These are phyloP conservation scores for Coniochaeta pulveracea DNA, from an alignment of 2,329 filamentous ascomycete species.

Conservation along the genomic window DNA sequence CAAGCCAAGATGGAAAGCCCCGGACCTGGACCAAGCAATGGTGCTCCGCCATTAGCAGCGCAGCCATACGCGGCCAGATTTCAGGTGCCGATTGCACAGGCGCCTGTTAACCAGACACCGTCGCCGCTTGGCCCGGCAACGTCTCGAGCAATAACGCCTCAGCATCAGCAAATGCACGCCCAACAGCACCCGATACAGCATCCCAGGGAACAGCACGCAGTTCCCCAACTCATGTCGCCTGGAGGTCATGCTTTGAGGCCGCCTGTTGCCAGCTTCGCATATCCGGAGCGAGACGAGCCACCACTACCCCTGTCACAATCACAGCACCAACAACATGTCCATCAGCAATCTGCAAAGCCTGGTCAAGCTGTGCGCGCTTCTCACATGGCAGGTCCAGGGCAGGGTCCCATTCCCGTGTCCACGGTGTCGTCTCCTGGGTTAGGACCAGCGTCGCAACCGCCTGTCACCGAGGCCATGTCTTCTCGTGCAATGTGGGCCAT, in stretches of 20 bases:
- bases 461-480: slow-evolving; percentile 18
- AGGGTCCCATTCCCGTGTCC: too few species aligned
- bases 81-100: slow-evolving; percentile 22
- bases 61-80: slow-evolving; percentile 14
- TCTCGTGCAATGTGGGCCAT: slow-evolving; percentile 10
- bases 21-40: slow-evolving; percentile 9
- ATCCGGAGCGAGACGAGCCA: slow-evolving; percentile 31
- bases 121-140: slow-evolving; percentile 11
- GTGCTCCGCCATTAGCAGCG: slow-evolving; percentile 12
- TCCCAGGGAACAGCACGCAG: slow-evolving; percentile 15
- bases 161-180: slow-evolving; percentile 11
- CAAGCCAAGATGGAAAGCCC: slow-evolving; percentile 33
- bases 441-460: slow-evolving; percentile 12
- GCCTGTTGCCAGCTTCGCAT: slow-evolving; percentile 27
- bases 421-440: slow-evolving; percentile 13
- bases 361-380: slow-evolving; percentile 25
- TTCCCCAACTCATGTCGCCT: slow-evolving; percentile 35
- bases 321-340: slow-evolving; percentile 15
- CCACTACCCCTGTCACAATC: slow-evolving; percentile 23
- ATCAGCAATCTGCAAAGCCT: slow-evolving; percentile 8
- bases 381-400: slow-evolving; percentile 22
- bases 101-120: slow-evolving; percentile 10
- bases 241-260: slow-evolving; percentile 29
- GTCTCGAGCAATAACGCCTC: too few species aligned
- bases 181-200: slow-evolving; percentile 17